Evolutionary conservation across 2,329 filamentous ascomycete species (phyloP).

Genomic region (Chalaropsis ovoidea): DNA sequence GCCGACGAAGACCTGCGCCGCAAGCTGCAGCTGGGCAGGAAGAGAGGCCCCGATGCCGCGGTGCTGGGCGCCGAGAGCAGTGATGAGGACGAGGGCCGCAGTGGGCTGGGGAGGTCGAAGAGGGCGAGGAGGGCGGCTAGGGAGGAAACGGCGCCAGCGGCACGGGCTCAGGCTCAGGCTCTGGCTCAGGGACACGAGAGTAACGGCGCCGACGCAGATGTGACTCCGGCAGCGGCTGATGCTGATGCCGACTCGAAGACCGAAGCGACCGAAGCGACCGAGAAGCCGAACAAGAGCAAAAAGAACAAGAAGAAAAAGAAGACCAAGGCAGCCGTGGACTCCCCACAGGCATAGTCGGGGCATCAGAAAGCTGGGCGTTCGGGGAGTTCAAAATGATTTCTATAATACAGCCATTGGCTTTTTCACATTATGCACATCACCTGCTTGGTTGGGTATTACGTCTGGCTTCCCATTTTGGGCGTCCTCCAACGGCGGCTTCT

Average conservation of each 20-base stretch:
- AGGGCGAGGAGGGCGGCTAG: conserved; percentile 4
- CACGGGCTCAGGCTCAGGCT: too few relatives aligned
- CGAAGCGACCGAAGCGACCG: too few relatives aligned
- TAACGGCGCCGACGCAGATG: not conserved
- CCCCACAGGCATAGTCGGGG: not conserved
- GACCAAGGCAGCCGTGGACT: conserved; percentile 11
- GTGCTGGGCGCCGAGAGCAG: conserved; percentile 19
- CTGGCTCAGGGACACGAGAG: not conserved
- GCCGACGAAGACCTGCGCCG: conserved; percentile 23
- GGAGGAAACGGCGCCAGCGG: not conserved
- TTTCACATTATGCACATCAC: not conserved
- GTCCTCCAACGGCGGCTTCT: conserved; percentile 59
- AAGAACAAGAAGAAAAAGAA: conserved; percentile 25
- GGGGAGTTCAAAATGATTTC: conserved; percentile 8
- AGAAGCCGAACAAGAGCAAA: conserved; percentile 9
- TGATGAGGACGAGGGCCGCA: conserved; percentile 24
- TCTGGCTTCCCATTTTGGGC: conserved; percentile 12
- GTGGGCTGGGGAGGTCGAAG: conserved; percentile 21
- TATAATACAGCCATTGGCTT: conserved; percentile 10
- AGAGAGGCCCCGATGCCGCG: conserved; percentile 7
- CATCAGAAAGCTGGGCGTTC: not conserved
- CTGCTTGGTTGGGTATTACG: not conserved
- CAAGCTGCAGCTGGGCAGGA: conserved; percentile 22
- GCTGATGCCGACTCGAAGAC: not conserved
- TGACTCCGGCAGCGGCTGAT: not conserved